Evolutionary conservation across 139 green algal species (phyloP).

Genomic region (Penium margaritaceum): DNA sequence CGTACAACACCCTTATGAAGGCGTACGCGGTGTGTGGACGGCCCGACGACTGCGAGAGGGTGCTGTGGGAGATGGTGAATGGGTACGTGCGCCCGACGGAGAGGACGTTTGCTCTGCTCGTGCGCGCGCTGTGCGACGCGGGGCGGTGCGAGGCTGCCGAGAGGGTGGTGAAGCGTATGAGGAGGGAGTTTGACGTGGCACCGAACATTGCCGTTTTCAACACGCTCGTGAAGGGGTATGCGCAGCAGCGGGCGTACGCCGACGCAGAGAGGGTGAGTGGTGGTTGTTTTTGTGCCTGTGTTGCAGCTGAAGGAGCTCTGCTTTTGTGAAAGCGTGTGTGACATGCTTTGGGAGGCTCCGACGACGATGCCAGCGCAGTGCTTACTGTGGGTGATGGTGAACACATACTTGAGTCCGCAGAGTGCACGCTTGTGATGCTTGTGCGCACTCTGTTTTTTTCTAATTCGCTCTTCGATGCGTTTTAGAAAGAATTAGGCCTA

Average conservation of each 20-base stretch:
- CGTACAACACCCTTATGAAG: constrained; percentile 40
- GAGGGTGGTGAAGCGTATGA: constrained; percentile 7
- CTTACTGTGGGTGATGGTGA: constrained; percentile 13
- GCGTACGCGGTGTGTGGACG: constrained; percentile 5
- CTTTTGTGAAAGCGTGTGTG: too few species aligned
- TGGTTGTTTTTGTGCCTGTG: too few species aligned
- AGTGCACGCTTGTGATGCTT: constrained; percentile 1
- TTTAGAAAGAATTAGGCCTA: too few species aligned
- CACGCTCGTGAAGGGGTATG: constrained; percentile 36
- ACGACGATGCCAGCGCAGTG: background rate
- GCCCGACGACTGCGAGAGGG: constrained; percentile 5
- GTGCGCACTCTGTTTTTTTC: too few species aligned
- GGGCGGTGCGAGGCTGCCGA: background rate
- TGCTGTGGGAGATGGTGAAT: constrained; percentile 28
- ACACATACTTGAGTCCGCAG: background rate
- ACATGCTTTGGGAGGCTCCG: background rate
- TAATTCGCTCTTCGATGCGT: too few species aligned
- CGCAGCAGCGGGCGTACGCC: background rate
- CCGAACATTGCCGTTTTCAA: constrained; percentile 29
- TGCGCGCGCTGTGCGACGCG: constrained; percentile 16
- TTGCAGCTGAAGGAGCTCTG: too few species aligned
- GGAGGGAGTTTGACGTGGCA: background rate
- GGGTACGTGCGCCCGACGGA: constrained; percentile 9
- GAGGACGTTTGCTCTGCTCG: constrained; percentile 13
- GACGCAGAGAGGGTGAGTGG: constrained; percentile 2